Conservation (phyloP, 768 basidiomycete genomes). For the Lyophyllum decastes region DNA sequence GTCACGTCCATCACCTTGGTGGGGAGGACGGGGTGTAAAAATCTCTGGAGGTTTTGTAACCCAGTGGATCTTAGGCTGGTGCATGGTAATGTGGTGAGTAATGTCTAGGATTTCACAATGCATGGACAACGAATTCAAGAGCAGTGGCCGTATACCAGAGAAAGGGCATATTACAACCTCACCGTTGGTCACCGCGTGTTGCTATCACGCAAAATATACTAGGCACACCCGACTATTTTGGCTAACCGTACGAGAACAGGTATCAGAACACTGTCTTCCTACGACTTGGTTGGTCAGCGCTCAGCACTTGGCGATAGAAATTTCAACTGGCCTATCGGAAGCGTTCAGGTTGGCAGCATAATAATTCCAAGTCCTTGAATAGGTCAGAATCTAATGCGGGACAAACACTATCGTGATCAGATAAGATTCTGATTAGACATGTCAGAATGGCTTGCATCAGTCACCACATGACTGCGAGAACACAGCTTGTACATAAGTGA, state of each 20-base stretch:
- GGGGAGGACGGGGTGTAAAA: background rate
- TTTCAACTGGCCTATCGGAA: too few species aligned
- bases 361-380: too few species aligned
- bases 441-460: background rate
- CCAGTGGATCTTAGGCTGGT: too few species aligned
- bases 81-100: too few species aligned
- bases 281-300: too few species aligned
- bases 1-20: background rate
- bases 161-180: background rate
- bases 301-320: too few species aligned
- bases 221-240: background rate
- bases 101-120: too few species aligned
- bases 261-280: too few species aligned
- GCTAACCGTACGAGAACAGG: too few species aligned
- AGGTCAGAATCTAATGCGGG: too few species aligned
- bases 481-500: background rate
- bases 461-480: background rate
- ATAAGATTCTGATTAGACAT: background rate
- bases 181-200: background rate
- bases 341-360: too few species aligned
- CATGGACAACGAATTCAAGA: background rate
- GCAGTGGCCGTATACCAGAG: background rate
- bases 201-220: too few species aligned
- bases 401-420: background rate
- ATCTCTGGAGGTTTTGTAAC: background rate